These are phyloP conservation scores for Cladosporium sp. DNA, from an alignment of 2,329 filamentous ascomycete genomes.

Conservation along the genomic window DNA sequence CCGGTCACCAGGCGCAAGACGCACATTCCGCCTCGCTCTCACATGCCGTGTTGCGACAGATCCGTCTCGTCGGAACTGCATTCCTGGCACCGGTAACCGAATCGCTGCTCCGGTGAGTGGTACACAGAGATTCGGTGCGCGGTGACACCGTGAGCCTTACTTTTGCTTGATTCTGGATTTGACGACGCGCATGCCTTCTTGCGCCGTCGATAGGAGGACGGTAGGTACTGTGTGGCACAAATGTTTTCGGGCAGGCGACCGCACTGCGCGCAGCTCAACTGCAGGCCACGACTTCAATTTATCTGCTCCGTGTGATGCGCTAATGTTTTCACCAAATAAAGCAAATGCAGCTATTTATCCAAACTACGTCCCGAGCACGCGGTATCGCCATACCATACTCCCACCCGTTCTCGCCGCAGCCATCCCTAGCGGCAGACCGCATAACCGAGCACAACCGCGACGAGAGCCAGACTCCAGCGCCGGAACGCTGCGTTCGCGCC, in stretches of 20 bases:
- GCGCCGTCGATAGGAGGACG: constrained; percentile 8
- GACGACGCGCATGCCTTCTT: constrained; percentile 5
- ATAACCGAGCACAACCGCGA: constrained; percentile 7
- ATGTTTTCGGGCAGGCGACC: too few relatives aligned
- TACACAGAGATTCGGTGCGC: constrained; percentile 10
- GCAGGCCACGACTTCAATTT: constrained; percentile 3
- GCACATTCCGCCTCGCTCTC: constrained; percentile 4
- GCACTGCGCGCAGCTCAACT: not conserved
- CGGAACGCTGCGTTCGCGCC: constrained; percentile 3
- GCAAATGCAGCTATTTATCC: constrained; percentile 9
- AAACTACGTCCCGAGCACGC: too few relatives aligned
- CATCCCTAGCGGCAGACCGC: constrained; percentile 6
- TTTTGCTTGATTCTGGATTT: constrained; percentile 1
- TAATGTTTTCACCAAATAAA: not conserved
- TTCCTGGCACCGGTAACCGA: not conserved
- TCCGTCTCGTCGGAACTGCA: not conserved
- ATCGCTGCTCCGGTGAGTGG: constrained; percentile 3
- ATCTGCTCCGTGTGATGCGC: constrained; percentile 8
- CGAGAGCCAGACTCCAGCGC: constrained; percentile 6
- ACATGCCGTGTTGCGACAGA: constrained; percentile 8
- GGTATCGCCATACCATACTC: too few relatives aligned
- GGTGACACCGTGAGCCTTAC: constrained; percentile 9
- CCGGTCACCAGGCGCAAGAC: constrained; percentile 9
- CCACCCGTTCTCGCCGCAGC: not conserved
- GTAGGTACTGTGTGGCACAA: not conserved